Conservation (phyloP, 257 asterid species). For the Solanum chmielewskii region DNA sequence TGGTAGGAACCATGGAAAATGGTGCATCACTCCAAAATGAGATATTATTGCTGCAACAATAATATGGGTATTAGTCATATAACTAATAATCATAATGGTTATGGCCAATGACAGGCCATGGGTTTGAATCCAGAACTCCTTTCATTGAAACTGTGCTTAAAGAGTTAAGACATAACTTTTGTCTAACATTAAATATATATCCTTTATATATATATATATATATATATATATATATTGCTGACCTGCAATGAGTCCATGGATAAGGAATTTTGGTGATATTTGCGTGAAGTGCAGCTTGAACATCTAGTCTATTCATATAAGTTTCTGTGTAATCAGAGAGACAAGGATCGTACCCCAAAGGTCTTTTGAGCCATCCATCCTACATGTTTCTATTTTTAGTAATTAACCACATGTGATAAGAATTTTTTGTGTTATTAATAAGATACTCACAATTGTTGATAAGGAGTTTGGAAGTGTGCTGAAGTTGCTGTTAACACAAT, state of each 20-base stretch:
- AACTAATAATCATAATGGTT: background rate
- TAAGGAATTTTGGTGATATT: conserved; percentile 62
- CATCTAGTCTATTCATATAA: conserved; percentile 63
- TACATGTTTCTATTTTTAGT: background rate
- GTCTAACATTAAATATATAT: background rate
- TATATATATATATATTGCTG: background rate
- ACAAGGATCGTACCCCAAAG: conserved; percentile 76
- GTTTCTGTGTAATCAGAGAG: conserved; percentile 25
- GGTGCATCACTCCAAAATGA: conserved; percentile 41
- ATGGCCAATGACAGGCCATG: background rate
- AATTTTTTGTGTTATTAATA: background rate
- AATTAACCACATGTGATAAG: background rate
- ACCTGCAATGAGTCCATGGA: conserved; percentile 85
- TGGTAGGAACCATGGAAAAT: conserved; percentile 42
- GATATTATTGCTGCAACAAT: conserved; percentile 36
- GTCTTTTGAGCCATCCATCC: conserved; percentile 30
- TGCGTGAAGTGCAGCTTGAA: conserved; percentile 76
- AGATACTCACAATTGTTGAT: conserved; percentile 23
- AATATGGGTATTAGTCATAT: background rate
- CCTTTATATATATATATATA: no score
- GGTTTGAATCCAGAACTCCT: background rate
- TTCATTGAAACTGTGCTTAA: no score
- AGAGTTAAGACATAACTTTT: background rate
- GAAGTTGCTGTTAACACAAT: conserved; percentile 15
- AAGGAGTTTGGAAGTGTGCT: conserved; percentile 5